Conservation (phyloP, 805 yeast genomes). For the Starmerella stigmatis region DNA sequence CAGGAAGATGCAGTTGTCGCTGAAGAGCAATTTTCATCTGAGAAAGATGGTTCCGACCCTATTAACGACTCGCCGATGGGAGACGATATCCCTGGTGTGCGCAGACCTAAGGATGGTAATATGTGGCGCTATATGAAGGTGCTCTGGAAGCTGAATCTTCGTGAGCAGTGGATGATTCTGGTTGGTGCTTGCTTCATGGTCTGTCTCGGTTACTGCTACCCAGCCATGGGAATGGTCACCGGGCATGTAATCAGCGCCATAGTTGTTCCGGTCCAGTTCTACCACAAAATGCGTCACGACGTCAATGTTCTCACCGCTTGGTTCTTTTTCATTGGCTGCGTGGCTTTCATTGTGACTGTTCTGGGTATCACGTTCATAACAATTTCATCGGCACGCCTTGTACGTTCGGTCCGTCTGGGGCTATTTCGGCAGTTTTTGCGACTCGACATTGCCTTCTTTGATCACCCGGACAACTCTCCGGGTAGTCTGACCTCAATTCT, state of each 20-base stretch:
- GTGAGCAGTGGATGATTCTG: constrained; percentile 24
- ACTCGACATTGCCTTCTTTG: constrained; percentile 33
- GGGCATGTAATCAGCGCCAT: constrained; percentile 32
- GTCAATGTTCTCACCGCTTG: constrained; percentile 31
- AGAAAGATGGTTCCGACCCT: not conserved
- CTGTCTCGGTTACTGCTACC: constrained; percentile 33
- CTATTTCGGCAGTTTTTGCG: constrained; percentile 31
- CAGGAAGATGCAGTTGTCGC: constrained; percentile 19
- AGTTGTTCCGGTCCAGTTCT: constrained; percentile 29
- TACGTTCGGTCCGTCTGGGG: constrained; percentile 29
- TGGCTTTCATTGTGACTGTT: constrained; percentile 25
- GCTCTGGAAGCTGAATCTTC: constrained; percentile 24
- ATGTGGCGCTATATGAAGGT: constrained; percentile 13
- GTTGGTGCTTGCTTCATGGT: constrained; percentile 27
- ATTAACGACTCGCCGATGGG: not conserved
- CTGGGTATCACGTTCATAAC: constrained; percentile 24
- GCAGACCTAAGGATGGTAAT: constrained; percentile 11
- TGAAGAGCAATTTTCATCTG: constrained; percentile 3
- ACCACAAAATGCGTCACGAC: constrained; percentile 29
- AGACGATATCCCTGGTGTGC: constrained; percentile 22
- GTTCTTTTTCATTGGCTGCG: constrained; percentile 31
- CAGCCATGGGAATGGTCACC: constrained; percentile 32
- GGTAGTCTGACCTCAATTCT: constrained; percentile 33
- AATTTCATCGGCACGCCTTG: constrained; percentile 28
- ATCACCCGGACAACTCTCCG: constrained; percentile 31